Evolutionary conservation across 306 rosid species (phyloP).

Genomic region (Rosa multiflora): DNA sequence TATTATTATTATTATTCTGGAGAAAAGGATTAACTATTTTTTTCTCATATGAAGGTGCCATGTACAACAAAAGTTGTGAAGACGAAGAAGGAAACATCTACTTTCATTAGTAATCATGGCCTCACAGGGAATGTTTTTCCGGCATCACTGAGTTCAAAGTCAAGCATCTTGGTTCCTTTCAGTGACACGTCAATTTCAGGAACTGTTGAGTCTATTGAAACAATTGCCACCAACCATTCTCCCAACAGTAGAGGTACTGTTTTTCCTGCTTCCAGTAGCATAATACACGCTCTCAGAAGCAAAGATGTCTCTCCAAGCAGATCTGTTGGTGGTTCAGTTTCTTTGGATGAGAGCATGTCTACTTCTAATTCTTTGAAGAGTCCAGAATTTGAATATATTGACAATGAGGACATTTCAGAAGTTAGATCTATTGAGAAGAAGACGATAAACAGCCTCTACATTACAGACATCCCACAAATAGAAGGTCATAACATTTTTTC

Average conservation of each 20-base stretch:
- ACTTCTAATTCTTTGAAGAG: slow-evolving; percentile 40
- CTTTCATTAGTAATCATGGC: slow-evolving; percentile 22
- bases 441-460: slow-evolving; percentile 27
- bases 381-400: slow-evolving; percentile 37
- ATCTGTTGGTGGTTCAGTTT: slow-evolving; percentile 31
- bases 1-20: neutral
- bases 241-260: slow-evolving; percentile 20
- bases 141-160: slow-evolving; percentile 31
- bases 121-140: slow-evolving; percentile 22
- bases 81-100: slow-evolving; percentile 40
- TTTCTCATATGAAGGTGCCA: slow-evolving; percentile 45
- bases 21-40: slow-evolving; percentile 1
- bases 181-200: slow-evolving; percentile 19
- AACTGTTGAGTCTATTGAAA: slow-evolving; percentile 24
- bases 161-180: slow-evolving; percentile 28
- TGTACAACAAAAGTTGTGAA: slow-evolving; percentile 47
- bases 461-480: slow-evolving; percentile 32
- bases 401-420: slow-evolving; percentile 28
- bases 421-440: slow-evolving; percentile 38
- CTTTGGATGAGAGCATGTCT: slow-evolving; percentile 40
- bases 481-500: slow-evolving; percentile 33
- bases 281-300: slow-evolving; percentile 23
- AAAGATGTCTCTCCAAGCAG: slow-evolving; percentile 36
- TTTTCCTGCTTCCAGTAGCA: slow-evolving; percentile 22
- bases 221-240: slow-evolving; percentile 20